These are phyloP conservation scores for Vigna trinervia DNA, from an alignment of 306 rosid species.

Conservation along the genomic window DNA sequence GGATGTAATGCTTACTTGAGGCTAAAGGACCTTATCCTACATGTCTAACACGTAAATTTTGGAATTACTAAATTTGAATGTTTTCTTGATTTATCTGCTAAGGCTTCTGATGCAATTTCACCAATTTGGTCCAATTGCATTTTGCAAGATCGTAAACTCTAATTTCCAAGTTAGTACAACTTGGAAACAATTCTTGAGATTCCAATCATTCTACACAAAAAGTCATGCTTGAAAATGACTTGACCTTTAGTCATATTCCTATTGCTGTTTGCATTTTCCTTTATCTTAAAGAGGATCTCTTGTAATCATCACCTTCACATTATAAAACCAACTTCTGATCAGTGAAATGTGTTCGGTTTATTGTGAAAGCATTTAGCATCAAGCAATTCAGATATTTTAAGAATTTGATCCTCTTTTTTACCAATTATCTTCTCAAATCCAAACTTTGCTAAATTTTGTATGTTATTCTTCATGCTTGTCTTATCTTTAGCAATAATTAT, in stretches of 20 bases:
- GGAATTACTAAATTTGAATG: conserved; percentile 28
- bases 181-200: conserved; percentile 9
- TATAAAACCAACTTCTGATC: conserved; percentile 15
- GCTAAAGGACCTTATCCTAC: conserved; percentile 14
- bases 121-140: conserved; percentile 2
- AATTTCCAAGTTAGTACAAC: conserved; percentile 26
- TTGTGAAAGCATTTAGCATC: background rate
- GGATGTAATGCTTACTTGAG: conserved; percentile 31
- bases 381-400: conserved; percentile 4
- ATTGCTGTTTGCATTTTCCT: background rate
- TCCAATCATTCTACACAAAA: conserved; percentile 18
- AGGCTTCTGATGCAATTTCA: conserved; percentile 19
- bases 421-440: conserved; percentile 24
- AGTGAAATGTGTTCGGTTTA: conserved; percentile 7
- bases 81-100: conserved; percentile 15
- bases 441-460: background rate
- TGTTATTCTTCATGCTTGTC: conserved; percentile 1
- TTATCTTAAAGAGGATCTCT: conserved; percentile 18
- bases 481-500: background rate
- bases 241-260: background rate
- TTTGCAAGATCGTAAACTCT: conserved; percentile 9
- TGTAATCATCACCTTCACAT: background rate
- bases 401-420: conserved; percentile 27
- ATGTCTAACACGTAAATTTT: background rate
- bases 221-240: conserved; percentile 35